phyloP scores from a whole-genome alignment of 306 rosid genomes.

The Oxytropis ochrocephala region DNA sequence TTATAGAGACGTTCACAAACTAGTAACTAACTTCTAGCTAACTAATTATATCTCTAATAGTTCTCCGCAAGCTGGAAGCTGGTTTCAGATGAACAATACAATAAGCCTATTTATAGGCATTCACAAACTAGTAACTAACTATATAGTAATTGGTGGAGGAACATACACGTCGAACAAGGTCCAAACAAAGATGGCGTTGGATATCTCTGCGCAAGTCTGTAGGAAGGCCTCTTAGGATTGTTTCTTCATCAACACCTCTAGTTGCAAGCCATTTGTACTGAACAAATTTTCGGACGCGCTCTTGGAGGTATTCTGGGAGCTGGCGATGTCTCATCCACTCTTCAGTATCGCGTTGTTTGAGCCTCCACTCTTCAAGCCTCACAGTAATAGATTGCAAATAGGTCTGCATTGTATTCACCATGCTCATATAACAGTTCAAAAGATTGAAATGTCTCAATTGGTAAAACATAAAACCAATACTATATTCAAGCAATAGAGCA shows the following conservation, averaged over 20 bases:
- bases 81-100: too few species aligned
- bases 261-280: slow-evolving; percentile 96
- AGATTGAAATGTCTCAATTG: too few species aligned
- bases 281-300: slow-evolving; percentile 68
- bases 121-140: too few species aligned
- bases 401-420: slow-evolving; percentile 47
- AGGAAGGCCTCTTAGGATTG: slow-evolving; percentile 61
- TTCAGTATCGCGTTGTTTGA: slow-evolving; percentile 82
- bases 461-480: background rate
- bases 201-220: slow-evolving; percentile 82
- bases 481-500: background rate
- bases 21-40: too few species aligned
- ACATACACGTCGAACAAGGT: slow-evolving; percentile 85
- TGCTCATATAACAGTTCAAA: background rate
- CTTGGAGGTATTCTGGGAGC: slow-evolving; percentile 62
- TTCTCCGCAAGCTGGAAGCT: too few species aligned
- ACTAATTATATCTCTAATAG: too few species aligned
- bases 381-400: slow-evolving; percentile 86
- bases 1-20: too few species aligned
- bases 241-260: slow-evolving; percentile 81
- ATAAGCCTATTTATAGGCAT: too few species aligned
- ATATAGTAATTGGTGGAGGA: background rate
- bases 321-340: slow-evolving; percentile 95
- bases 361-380: slow-evolving; percentile 96
- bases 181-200: slow-evolving; percentile 82